These are phyloP conservation scores for Crithidia mellificae DNA, from an alignment of 208 protist genomes.

Conservation along the genomic window DNA sequence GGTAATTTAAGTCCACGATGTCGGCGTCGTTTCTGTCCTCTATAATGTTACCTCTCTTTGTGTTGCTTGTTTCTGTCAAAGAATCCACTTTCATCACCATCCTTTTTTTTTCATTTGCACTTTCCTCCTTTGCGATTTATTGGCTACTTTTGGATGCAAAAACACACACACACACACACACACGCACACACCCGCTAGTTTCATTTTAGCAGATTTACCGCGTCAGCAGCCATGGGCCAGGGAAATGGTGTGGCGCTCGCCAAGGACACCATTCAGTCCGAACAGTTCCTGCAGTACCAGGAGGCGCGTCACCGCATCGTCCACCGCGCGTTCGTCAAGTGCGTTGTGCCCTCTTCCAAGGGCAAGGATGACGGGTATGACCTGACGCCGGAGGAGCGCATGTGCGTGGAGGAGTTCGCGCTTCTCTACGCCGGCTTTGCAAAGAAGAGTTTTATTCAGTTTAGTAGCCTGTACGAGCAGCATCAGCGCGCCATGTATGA, in stretches of 20 bases:
- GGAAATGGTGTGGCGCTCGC: slow-evolving; percentile 48
- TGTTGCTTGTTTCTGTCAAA: too few relatives aligned
- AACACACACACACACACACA: too few relatives aligned
- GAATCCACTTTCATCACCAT: too few relatives aligned
- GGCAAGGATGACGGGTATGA: slow-evolving; percentile 51
- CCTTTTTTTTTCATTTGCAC: too few relatives aligned
- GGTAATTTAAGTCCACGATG: too few relatives aligned
- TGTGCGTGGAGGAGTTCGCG: slow-evolving; percentile 84
- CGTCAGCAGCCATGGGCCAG: slow-evolving; percentile 56
- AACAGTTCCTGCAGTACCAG: slow-evolving; percentile 76
- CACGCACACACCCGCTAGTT: too few relatives aligned
- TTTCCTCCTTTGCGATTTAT: too few relatives aligned
- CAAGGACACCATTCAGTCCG: slow-evolving; percentile 67
- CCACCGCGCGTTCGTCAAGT: slow-evolving; percentile 76
- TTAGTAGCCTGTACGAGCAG: slow-evolving; percentile 72
- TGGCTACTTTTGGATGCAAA: too few relatives aligned
- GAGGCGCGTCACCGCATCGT: slow-evolving; percentile 59
- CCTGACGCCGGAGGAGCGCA: slow-evolving; percentile 57
- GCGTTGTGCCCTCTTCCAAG: slow-evolving; percentile 57
- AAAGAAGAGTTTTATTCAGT: slow-evolving; percentile 68
- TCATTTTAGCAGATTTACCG: neutral
- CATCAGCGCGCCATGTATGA: slow-evolving; percentile 75
- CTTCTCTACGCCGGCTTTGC: slow-evolving; percentile 70
- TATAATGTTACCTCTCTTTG: too few relatives aligned
- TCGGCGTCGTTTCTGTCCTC: too few relatives aligned